Evolutionary conservation across 345 rosid species (phyloP), one percentile per base, ranked within the genome.

Genomic region (Pugionium cornutum): DNA sequence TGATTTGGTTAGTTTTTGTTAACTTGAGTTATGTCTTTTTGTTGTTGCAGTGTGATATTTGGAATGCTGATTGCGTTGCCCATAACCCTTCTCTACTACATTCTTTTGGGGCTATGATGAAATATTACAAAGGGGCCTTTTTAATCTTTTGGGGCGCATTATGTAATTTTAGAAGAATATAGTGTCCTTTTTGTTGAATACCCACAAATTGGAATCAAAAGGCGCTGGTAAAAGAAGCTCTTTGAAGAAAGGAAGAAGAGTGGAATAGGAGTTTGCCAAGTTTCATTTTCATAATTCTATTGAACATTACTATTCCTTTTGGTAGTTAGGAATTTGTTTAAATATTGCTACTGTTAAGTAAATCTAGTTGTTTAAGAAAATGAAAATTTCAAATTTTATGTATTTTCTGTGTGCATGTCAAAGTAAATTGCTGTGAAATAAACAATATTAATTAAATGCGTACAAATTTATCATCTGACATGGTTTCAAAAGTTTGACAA

Each of bases 61-160:
- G 99, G 99, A 72, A 94, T 94, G 99, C 77, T 94, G 57, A 83
- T 94, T 47, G 99, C 99, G 2, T 75, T 94, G 81, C 99, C 99
- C 25, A 90, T 94, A 70, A 90, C 99, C 1, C 91, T 94, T 5
- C 80, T 89, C 52, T 94, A 91, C 86, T 94, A 94, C 87, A 85
- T 94, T 62, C 62, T 89, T 45, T 40, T 94, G 84, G 99, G 95
- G 30, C 53, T 94, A 70, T 86, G 79, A 81, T 53, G 73, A 61
- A 63, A 61, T 11, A 9, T 28, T 35, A 6, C 35, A n/a, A n/a
- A 65, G 31, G 6, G 4, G 8, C 18, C 18, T 41, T 31, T 6
- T 40, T 1, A 42, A 50, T 41, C 42, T 65, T 65, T 65, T 51
- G 55, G 30, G 67, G 35, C 18, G 49, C 27, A 35, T 66, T 58